Conservation (phyloP, 2,329 filamentous ascomycete genomes). For the Chalara sp. region DNA sequence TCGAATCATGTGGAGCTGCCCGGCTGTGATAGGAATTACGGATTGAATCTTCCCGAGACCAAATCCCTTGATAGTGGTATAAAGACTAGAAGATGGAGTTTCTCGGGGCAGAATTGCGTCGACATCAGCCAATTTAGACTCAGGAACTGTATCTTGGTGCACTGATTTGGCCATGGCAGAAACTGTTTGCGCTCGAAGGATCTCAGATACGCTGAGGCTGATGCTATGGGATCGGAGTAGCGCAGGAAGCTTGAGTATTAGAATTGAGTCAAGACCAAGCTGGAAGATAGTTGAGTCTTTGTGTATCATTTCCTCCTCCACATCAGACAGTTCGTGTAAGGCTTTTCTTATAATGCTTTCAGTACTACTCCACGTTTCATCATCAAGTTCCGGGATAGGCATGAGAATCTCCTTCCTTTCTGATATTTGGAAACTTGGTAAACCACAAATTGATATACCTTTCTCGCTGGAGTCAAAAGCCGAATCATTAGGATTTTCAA, state of each 20-base stretch:
- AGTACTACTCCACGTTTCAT: slow-evolving; percentile 27
- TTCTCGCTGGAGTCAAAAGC: slow-evolving; percentile 46
- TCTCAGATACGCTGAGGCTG: slow-evolving; percentile 59
- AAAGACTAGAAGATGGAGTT: slow-evolving; percentile 29
- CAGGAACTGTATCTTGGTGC: slow-evolving; percentile 20
- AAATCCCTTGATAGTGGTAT: slow-evolving; percentile 30
- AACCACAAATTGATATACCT: slow-evolving; percentile 57
- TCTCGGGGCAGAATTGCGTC: slow-evolving; percentile 30
- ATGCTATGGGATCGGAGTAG: slow-evolving; percentile 60
- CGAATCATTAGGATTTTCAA: slow-evolving; percentile 39
- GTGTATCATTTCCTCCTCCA: slow-evolving; percentile 50
- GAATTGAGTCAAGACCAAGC: slow-evolving; percentile 86
- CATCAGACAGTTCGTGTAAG: slow-evolving; percentile 52
- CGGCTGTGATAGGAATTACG: slow-evolving; percentile 64
- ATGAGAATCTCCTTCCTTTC: background rate
- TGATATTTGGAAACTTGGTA: slow-evolving; percentile 37
- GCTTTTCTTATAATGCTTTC: slow-evolving; percentile 37
- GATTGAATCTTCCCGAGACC: slow-evolving; percentile 35
- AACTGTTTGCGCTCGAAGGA: slow-evolving; percentile 62
- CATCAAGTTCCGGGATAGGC: background rate
- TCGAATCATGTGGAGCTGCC: slow-evolving; percentile 75
- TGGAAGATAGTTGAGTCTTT: slow-evolving; percentile 67
- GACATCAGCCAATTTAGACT: slow-evolving; percentile 29
- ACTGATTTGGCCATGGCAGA: slow-evolving; percentile 49
- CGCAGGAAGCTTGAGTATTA: slow-evolving; percentile 74